Evolutionary conservation across 192 early-diverging fungal species (phyloP), one percentile per base, ranked within the genome.

Genomic region (Tieghemiomyces parasiticus): DNA sequence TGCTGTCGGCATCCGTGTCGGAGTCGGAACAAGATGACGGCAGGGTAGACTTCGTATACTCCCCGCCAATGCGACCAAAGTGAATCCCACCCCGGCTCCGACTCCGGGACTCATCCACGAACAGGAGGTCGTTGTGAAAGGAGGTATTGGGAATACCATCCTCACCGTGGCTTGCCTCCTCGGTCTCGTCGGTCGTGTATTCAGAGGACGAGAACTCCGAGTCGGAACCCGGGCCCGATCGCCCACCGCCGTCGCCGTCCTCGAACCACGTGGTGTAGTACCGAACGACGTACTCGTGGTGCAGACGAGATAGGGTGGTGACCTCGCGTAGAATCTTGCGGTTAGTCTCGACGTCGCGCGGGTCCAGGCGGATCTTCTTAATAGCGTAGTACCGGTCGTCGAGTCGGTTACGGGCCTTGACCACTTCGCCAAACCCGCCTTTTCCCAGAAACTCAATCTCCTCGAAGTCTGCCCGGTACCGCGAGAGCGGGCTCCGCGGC

Each of bases 231-330:
- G 46, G 61, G 24, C 58, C 68, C 19, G 68, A 71, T 10, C 69
- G 70, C 2, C 71, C 67, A 14, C 56, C 59, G 25, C 68, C 63
- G 31, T 67, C 24, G 8, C 63, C 60, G 33, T 86, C 86, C 73
- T 94, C 93, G 60, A 92, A 86, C 92, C 92, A 93, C 6, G 90
- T 87, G 26, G 85, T 84, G 65, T 90, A 91, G 58, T 91, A 92
- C 33, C 88, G 74, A 8, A 93, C 92, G 4, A 95, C 86, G 69
- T 85, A 90, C 63, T 88, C 82, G 63, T 92, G 88, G 67, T 93
- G 88, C 19, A 97, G 70, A 12, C 91, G 75, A 3, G 91, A 91
- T 24, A 97, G 69, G 0, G 93, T 93, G 25, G 82, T 88, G 13
- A 97, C 91, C 64, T 97, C 93, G 10, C 93, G 74, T 22, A 95